These are phyloP conservation scores for Juglanconis oblonga DNA, from an alignment of 2,329 filamentous ascomycete genomes.

Conservation along the genomic window DNA sequence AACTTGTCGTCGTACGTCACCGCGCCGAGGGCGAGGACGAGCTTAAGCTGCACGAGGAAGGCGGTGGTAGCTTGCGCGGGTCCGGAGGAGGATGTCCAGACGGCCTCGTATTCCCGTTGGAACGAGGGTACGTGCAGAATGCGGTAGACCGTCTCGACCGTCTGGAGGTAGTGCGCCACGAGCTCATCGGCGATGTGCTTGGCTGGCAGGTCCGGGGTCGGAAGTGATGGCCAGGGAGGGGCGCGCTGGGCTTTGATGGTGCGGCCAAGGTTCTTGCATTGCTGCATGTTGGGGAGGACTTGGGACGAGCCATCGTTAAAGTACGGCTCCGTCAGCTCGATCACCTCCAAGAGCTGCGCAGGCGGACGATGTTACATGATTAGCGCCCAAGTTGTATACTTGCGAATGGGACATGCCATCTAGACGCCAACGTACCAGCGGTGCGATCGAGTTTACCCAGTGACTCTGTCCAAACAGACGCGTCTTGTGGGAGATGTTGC, in stretches of 20 bases:
- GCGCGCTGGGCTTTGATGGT: constrained; percentile 39
- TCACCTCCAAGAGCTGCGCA: background rate
- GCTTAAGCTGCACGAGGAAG: constrained; percentile 52
- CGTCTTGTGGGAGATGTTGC: constrained; percentile 15
- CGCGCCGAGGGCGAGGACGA: constrained; percentile 51
- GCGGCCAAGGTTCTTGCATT: constrained; percentile 39
- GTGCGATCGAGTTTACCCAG: constrained; percentile 6
- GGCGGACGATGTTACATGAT: background rate
- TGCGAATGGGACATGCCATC: too few species aligned
- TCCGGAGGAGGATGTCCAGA: constrained; percentile 38
- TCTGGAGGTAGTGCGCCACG: constrained; percentile 51
- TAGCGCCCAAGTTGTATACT: too few species aligned
- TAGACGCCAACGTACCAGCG: background rate
- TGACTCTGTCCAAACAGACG: constrained; percentile 17
- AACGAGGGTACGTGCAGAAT: constrained; percentile 59
- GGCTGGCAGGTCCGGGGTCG: constrained; percentile 38
- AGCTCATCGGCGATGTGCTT: constrained; percentile 46
- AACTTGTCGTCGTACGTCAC: constrained; percentile 44
- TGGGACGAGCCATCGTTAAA: background rate
- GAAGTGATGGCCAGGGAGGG: constrained; percentile 31
- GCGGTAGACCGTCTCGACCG: constrained; percentile 54
- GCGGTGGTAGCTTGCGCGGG: constrained; percentile 35
- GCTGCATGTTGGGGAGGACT: constrained; percentile 29
- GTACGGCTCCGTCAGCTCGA: background rate
- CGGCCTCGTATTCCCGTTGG: constrained; percentile 47